Percentiles rank a stretch among this genome's conserved stretches.
phyloP scores from a whole-genome alignment of 2,329 filamentous ascomycete genomes.

The Trematosphaeria pertusa region DNA sequence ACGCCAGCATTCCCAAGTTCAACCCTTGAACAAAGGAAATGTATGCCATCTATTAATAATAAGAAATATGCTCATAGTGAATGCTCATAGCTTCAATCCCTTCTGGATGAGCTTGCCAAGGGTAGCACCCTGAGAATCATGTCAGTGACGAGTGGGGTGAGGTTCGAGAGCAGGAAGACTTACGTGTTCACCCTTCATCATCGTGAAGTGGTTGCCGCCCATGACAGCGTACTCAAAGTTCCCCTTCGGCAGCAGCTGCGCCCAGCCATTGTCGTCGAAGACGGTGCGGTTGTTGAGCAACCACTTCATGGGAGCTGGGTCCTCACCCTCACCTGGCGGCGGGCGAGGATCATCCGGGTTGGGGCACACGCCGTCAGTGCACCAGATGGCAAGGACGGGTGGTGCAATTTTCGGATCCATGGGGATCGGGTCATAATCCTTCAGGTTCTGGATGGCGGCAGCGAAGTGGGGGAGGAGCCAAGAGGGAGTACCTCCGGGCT shows the following conservation, averaged over 20 bases:
- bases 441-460: conserved; percentile 71
- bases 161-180: conserved; percentile 29
- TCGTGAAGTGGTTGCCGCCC: conserved; percentile 76
- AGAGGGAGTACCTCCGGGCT: conserved; percentile 66
- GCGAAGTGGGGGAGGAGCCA: conserved; percentile 79
- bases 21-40: conserved; percentile 45
- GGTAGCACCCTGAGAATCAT: conserved; percentile 40
- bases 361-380: conserved; percentile 75
- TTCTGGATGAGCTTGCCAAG: conserved; percentile 54
- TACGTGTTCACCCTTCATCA: conserved; percentile 71
- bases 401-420: conserved; percentile 67
- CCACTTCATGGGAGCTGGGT: conserved; percentile 66
- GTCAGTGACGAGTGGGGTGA: conserved; percentile 29
- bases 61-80: conserved; percentile 17
- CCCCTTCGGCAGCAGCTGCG: conserved; percentile 66
- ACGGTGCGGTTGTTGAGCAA: conserved; percentile 75
- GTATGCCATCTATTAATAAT: conserved; percentile 29
- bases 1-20: conserved; percentile 41
- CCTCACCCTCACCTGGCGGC: conserved; percentile 65
- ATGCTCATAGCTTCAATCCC: conserved; percentile 45
- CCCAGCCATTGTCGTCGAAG: conserved; percentile 74
- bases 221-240: conserved; percentile 72
- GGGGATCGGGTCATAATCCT: conserved; percentile 71
- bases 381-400: conserved; percentile 72
- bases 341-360: conserved; percentile 70